Conservation (phyloP, 2,329 filamentous ascomycete species). For the Xylariaceae sp. region DNA sequence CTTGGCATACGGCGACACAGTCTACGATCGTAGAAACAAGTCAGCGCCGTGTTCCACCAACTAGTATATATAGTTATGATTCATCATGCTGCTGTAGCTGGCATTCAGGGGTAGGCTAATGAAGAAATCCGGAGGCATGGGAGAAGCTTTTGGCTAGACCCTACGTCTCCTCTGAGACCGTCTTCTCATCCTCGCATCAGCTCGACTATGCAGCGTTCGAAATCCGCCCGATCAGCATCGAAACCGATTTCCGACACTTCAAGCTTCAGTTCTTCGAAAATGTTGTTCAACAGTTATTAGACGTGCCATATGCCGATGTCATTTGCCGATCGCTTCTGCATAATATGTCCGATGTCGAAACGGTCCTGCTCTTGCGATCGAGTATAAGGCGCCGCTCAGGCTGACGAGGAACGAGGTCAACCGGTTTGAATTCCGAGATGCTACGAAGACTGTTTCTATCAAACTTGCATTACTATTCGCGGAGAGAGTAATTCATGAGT, state of each 20-base stretch:
- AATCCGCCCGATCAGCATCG: constrained; percentile 39
- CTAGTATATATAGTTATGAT: too few relatives aligned
- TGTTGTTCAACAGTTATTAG: constrained; percentile 39
- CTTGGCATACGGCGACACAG: too few relatives aligned
- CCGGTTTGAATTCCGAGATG: constrained; percentile 39
- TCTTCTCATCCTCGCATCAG: constrained; percentile 39
- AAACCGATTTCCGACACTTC: constrained; percentile 39
- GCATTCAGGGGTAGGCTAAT: too few relatives aligned
- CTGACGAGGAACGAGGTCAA: constrained; percentile 37
- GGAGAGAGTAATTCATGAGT: too few relatives aligned
- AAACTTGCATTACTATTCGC: too few relatives aligned
- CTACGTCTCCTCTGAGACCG: constrained; percentile 32
- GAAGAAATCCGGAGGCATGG: constrained; percentile 39
- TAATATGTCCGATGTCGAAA: constrained; percentile 29
- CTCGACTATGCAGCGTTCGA: constrained; percentile 38
- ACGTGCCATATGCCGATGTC: constrained; percentile 34
- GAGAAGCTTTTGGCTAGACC: constrained; percentile 26
- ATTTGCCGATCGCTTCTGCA: constrained; percentile 40
- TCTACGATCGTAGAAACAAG: too few relatives aligned
- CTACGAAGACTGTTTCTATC: too few relatives aligned
- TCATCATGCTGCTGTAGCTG: too few relatives aligned
- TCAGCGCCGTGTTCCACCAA: too few relatives aligned
- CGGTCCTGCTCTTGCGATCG: constrained; percentile 37
- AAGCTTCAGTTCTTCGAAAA: constrained; percentile 42
- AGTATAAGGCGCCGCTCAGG: constrained; percentile 46